Percentiles rank a stretch among this genome's conserved stretches.
Evolutionary conservation across 2,329 filamentous ascomycete genomes (phyloP).

Genomic region (Pseudocercospora pini-densiflorae): DNA sequence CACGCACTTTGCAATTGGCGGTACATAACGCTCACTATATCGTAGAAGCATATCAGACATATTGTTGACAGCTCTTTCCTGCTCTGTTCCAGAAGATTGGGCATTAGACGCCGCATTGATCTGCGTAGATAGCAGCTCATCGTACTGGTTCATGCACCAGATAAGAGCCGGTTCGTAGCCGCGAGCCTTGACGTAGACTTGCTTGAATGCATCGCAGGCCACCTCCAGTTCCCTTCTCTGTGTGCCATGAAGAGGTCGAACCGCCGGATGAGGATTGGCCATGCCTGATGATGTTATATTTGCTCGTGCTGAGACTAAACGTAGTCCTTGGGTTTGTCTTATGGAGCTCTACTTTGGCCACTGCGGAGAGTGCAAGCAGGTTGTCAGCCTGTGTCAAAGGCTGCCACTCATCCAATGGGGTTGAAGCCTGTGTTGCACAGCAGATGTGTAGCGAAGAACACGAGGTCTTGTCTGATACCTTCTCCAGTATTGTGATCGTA

Average conservation of each 20-base stretch:
- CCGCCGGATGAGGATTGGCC: neutral
- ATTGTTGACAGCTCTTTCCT: neutral
- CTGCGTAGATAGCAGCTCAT: neutral
- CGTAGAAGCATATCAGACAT: neutral
- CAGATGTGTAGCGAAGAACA: slow-evolving; percentile 3
- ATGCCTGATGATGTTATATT: neutral
- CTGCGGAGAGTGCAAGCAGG: neutral
- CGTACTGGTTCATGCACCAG: neutral
- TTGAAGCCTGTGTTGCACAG: neutral
- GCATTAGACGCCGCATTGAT: neutral
- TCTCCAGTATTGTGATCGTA: neutral
- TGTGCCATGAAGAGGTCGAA: neutral
- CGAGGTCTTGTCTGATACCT: neutral
- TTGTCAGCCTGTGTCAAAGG: neutral
- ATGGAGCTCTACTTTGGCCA: neutral
- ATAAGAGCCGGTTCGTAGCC: neutral
- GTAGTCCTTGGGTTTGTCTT: neutral
- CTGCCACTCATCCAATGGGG: neutral
- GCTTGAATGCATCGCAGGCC: neutral
- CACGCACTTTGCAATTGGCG: neutral
- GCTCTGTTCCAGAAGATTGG: neutral
- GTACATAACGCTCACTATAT: neutral
- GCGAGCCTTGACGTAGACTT: neutral
- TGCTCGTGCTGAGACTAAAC: too few relatives aligned
- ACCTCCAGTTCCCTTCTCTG: neutral